Base-by-base conservation (phyloP, 2,329 filamentous ascomycete genomes). In the Akanthomyces uredinophilus region DNA sequence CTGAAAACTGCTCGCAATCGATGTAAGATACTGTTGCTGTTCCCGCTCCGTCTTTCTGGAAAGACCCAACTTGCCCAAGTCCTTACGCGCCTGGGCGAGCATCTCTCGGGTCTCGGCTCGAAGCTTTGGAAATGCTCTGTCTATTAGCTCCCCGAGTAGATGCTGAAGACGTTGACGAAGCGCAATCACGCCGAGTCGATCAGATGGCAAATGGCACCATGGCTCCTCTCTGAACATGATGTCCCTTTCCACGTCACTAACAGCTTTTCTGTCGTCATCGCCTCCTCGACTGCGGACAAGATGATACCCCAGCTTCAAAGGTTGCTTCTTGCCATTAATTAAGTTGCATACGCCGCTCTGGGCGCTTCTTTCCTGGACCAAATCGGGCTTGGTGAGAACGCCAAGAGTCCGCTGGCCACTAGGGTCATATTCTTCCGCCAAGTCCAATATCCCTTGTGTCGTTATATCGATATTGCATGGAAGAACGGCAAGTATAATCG, bases 351-450 rank as follows among this genome's bases (percentile, higher is more conserved):
- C 62, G 7, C 60, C 63, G 3, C 54, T 58, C 1, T 69, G 63
- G 0, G 63, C 68, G 16, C 64, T 68, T 0, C 50, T 50, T 43
- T 70, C 68, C 3, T 41, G 32, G 43, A 80, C 72, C 0, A 77
- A 70, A 60, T 82, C 79, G 0, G 78, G 76, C 64, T 82, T 81
- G 0, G 79, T 82, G 0, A 82, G 68, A 3, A 82, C 71, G 0
- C 77, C 77, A 1, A 81, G 59, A 0, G 78, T 81, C 47, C 79
- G 69, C 39, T 67, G 64, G 0, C 77, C 76, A 4, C 65, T 62
- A 0, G 63, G 65, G 64, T 81, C 78, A 24, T 67, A 64, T 13
- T 73, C 66, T 20, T 70, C 67, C 0, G 78, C 77, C 46, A 77
- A 66, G 29, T 75, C 68, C 1, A 81, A 67, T 41, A 82, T 80